These are phyloP conservation scores for Phoma herbarum DNA, from an alignment of 2,329 filamentous ascomycete species.

Conservation along the genomic window DNA sequence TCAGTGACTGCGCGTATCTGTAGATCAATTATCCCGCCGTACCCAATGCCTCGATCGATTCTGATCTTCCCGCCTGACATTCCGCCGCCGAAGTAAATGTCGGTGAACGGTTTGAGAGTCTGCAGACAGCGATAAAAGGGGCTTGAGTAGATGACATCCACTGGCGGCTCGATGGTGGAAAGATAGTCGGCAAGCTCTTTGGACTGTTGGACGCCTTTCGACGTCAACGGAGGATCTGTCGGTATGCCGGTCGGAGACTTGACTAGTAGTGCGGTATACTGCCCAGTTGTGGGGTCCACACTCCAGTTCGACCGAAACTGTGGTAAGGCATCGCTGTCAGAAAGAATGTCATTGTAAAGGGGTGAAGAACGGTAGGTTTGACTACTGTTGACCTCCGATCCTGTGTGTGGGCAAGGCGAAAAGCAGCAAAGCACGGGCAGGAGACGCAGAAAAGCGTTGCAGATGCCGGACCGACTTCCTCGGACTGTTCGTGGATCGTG, in stretches of 20 bases:
- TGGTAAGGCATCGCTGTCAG: constrained; percentile 29
- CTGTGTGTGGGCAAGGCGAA: constrained; percentile 11
- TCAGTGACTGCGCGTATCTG: constrained; percentile 54
- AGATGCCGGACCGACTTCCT: constrained; percentile 23
- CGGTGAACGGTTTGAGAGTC: constrained; percentile 51
- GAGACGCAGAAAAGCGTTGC: constrained; percentile 2
- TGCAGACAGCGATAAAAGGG: constrained; percentile 55
- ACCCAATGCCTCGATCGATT: constrained; percentile 64
- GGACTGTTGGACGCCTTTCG: constrained; percentile 85
- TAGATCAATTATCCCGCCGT: constrained; percentile 26
- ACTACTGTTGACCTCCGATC: constrained; percentile 15
- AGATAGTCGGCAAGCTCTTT: constrained; percentile 76
- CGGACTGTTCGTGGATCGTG: constrained; percentile 17
- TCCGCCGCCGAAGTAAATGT: constrained; percentile 43
- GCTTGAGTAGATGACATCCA: constrained; percentile 76
- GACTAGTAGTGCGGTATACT: constrained; percentile 72
- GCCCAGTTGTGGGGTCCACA: constrained; percentile 81
- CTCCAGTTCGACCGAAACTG: constrained; percentile 89
- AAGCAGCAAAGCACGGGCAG: constrained; percentile 23
- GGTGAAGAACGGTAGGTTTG: constrained; percentile 19
- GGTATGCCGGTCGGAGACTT: constrained; percentile 85
- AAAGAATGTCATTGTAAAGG: constrained; percentile 28
- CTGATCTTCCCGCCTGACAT: constrained; percentile 54
- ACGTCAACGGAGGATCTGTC: constrained; percentile 85
- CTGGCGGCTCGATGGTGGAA: constrained; percentile 67